Evolutionary conservation across 1,284 basidiomycete species (phyloP), one percentile per base, ranked within the genome.

Genomic region (Uromyces viciae-fabae): DNA sequence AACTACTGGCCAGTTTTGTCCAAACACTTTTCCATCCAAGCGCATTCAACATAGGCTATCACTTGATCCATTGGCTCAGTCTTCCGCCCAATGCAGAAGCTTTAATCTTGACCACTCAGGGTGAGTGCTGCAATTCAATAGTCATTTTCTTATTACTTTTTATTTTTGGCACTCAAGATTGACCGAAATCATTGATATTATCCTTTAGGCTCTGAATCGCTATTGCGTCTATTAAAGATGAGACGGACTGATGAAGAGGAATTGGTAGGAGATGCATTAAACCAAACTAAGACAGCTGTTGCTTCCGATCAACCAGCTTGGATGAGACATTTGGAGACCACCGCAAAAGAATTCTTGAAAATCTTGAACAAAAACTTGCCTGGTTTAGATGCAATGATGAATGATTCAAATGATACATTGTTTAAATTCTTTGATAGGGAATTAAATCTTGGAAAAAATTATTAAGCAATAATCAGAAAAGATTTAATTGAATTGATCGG

Each of bases 31-130:
- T 98, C 88, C 93, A 92, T 0, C 89, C 93, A 1, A 86, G 88
- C 25, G 92, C 95, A 0, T 98, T 96, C 86, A 94, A 98, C 82
- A 90, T 94, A 76, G 93, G 94, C 86, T 98, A 96, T 87, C 90
- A 91, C 82, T 90, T 98, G 17, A 94, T 95, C 0, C 90, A 93
- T 42, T 97, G 95, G 94, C 89, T 98, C 75, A 93, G 93, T 84
- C 89, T 98, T 38, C 94, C 95, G 3, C 91, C 92, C 0, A 93
- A 92, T n/a, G 94, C 94, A 28, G 94, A 96, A 85, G 90, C 91
- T 36, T 91, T 96, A 54, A 95, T 97, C 83, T 94, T 94, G 14
- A 87, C 93, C 73, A 92, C 92, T 1, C 93, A 96, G 89, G 95
- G 95, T 94, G 84, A 84, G 88, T 84, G 0, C 22, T 25, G 19